Base-by-base conservation (phyloP, 805 yeast genomes). In the Metschnikowia lunata region DNA sequence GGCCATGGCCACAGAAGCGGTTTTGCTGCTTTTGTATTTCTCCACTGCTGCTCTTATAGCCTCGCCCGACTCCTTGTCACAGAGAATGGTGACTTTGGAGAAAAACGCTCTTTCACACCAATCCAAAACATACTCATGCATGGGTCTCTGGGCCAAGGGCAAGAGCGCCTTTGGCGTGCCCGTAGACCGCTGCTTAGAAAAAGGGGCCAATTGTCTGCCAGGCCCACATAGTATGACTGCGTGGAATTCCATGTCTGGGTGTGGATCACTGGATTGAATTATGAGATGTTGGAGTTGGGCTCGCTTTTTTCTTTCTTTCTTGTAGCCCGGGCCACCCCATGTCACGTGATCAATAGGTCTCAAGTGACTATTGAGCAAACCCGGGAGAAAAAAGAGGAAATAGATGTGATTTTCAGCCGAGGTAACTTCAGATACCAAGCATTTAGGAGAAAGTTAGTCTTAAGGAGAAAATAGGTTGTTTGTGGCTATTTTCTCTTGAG, bases 91-190 rank as follows among this genome's bases (percentile, higher is more conserved):
- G 37, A 86, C 76, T 37, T 77, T 78, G 37, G 77, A 78, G 64
- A 90, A 90, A 47, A 82, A 82, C 2, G 95, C 97, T 59, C 76
- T 74, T 57, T 82, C 89, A 71, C 98, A 90, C 98, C 98, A 93
- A 54, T 85, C 90, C 30, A 93, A 71, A 2, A 85, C 95, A 59
- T 88, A 85, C 56, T 83, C 83, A 35, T 93, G 69, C 88, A 93
- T 83, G 11, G 97, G 95, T 57, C 78, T 78, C 62, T 90, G 90
- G 7, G 93, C 98, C 30, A 93, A 73, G 2, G 98, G 98, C 36
- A 95, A 65, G 39, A 90, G 69, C 0, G 97, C 95, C 67, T 93
- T 93, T 8, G 95, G 78, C 7, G 76, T 61, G 13, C 93, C 90
- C 2, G 84, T 71, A 12, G 79, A 75, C 39, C 82, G 69, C 31